Base-by-base conservation (phyloP, 2,329 filamentous ascomycete species). In the Apiospora pterosperma region DNA sequence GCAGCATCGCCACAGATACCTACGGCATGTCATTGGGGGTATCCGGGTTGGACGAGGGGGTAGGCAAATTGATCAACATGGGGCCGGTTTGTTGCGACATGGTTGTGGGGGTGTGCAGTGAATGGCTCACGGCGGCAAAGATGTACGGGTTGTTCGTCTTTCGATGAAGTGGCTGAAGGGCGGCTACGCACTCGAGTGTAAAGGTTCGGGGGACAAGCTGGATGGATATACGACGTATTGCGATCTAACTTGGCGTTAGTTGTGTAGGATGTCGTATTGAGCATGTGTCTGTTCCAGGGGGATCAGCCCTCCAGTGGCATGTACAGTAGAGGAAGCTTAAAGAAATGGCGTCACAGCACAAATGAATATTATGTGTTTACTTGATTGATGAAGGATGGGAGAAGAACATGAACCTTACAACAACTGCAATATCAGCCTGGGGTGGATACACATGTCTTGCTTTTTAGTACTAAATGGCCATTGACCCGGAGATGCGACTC, bases 21-120 rank as follows among this genome's bases (percentile, higher is more conserved):
- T 85, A 97, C 92, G 94, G 94, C 80, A 92, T 90, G 73, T 97
- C 94, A 63, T 91, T 94, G 36, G 93, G 94, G 25, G 93, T 97
- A 69, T 92, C 91, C 63, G 92, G 90, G 68, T 92, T 91, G 39
- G 92, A 94, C 23, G 90, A 88, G 64, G 92, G 90, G 67, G 92
- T 92, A 55, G 93, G 93, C 66, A 97, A 85, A 76, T 94, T 93
- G 82, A 95, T 94, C 67, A 95, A 80, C 66, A 90, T 94, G 25
- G 90, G 90, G 75, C 76, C 70, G 73, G 75, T 69, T 77, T 74
- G 69, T 66, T 76, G 74, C 62, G 71, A 72, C 72, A 74, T 75
- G 61, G 55, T 73, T 66, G 63, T 48, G 61, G 31, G 52, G 42
- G 36, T 19, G 36, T 55, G 44, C 44, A 55, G 44, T 55, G 44